phyloP scores from a whole-genome alignment of 1,139 yeast genomes.

The Candida gigantensis region DNA sequence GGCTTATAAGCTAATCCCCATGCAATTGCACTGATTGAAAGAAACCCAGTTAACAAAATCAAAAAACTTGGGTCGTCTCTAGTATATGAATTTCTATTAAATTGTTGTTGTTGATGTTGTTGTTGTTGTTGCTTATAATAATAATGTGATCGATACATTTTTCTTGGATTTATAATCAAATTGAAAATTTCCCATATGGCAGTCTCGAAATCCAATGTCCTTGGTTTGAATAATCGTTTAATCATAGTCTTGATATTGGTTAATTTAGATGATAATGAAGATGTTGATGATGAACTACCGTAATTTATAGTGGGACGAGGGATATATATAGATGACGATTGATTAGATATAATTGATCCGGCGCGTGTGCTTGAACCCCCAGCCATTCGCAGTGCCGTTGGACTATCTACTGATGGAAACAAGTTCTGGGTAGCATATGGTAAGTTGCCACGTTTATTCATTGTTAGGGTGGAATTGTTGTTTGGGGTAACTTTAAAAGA shows the following conservation, averaged over 20 bases:
- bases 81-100: constrained; percentile 54
- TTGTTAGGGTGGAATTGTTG: constrained; percentile 11
- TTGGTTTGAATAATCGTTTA: constrained; percentile 62
- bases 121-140: constrained; percentile 53
- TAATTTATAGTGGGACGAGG: constrained; percentile 12
- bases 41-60: constrained; percentile 62
- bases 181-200: constrained; percentile 90
- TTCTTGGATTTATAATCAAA: constrained; percentile 70
- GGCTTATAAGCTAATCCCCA: constrained; percentile 90
- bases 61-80: constrained; percentile 92
- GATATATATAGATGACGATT: constrained; percentile 19
- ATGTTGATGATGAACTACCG: constrained; percentile 1
- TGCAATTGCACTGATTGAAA: constrained; percentile 75
- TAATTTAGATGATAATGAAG: constrained; percentile 9
- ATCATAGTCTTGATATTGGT: constrained; percentile 30
- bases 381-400: constrained; percentile 17
- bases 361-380: constrained; percentile 22
- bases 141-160: constrained; percentile 79
- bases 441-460: constrained; percentile 33
- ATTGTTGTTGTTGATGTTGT: constrained; percentile 12
- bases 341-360: constrained; percentile 24
- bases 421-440: constrained; percentile 44
- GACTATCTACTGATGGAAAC: constrained; percentile 28
- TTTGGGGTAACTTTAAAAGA: not conserved
- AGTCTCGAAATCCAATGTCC: constrained; percentile 85